Evolutionary conservation across 2,329 filamentous ascomycete species (phyloP).

Genomic region (Monilinia aucupariae): DNA sequence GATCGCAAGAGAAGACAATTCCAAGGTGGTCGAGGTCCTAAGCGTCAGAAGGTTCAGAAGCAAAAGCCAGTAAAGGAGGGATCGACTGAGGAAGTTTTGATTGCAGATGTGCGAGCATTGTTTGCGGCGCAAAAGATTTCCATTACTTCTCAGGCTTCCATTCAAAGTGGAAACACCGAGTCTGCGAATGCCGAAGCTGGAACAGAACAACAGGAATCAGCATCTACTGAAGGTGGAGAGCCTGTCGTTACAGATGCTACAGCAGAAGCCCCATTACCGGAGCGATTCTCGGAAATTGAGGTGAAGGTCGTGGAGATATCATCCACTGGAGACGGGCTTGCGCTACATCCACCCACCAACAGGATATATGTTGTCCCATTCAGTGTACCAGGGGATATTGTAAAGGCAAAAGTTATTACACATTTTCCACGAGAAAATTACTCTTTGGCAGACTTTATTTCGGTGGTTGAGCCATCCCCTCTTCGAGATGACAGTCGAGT

Average conservation of each 20-base stretch:
- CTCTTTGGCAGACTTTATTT: conserved; percentile 75
- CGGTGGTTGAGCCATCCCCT: conserved; percentile 66
- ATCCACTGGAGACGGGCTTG: conserved; percentile 88
- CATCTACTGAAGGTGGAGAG: conserved; percentile 25
- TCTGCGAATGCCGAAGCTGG: conserved; percentile 22
- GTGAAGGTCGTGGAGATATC: conserved; percentile 78
- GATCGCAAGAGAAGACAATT: conserved; percentile 30
- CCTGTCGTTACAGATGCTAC: conserved; percentile 25
- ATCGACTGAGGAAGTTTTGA: conserved; percentile 61
- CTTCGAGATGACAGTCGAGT: conserved; percentile 72
- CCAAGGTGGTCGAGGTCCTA: conserved; percentile 35
- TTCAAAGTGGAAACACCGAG: conserved; percentile 20
- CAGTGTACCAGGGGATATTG: conserved; percentile 75
- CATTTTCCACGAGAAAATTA: conserved; percentile 63
- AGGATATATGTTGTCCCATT: conserved; percentile 85
- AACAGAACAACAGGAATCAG: conserved; percentile 20
- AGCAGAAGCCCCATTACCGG: conserved; percentile 45
- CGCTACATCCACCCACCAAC: conserved; percentile 56
- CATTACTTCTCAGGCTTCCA: conserved; percentile 11
- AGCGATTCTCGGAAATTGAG: conserved; percentile 69
- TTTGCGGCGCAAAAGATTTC: conserved; percentile 39
- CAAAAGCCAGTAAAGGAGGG: conserved; percentile 52
- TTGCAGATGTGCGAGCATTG: conserved; percentile 55
- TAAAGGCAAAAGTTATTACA: conserved; percentile 71
- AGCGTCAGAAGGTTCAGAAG: conserved; percentile 51